phyloP scores from a whole-genome alignment of 768 basidiomycete genomes.

The Leccinum incarnatum region DNA sequence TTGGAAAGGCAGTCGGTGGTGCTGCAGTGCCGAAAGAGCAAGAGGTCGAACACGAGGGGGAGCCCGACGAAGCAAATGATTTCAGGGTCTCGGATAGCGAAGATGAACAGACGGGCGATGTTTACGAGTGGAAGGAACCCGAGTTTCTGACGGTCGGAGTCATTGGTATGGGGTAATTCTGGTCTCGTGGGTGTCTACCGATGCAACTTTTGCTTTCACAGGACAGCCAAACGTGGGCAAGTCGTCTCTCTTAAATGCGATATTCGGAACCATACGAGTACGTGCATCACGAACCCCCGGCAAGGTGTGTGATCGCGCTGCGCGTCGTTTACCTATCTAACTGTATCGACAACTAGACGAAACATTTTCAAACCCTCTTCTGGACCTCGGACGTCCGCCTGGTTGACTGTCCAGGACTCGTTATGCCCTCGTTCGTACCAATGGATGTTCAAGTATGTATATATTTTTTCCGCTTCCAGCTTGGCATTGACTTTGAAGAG shows the following conservation, averaged over 20 bases:
- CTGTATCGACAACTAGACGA: constrained; percentile 53
- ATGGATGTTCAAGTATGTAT: constrained; percentile 74
- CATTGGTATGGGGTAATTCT: constrained; percentile 48
- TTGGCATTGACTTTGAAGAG: background rate
- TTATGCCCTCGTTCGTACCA: constrained; percentile 80
- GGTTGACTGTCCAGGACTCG: constrained; percentile 94
- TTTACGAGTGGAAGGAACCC: constrained; percentile 37
- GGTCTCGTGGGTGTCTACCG: background rate
- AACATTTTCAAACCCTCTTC: constrained; percentile 93
- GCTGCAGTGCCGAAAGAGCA: constrained; percentile 34
- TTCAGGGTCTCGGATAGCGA: constrained; percentile 12
- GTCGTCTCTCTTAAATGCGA: constrained; percentile 86
- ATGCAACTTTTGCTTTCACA: constrained; percentile 19
- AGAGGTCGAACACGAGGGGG: constrained; percentile 5
- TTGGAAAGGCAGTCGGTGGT: constrained; percentile 45
- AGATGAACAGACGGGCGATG: constrained; percentile 15
- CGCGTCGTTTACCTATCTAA: background rate
- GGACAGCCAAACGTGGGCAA: constrained; percentile 98
- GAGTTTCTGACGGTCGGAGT: constrained; percentile 76
- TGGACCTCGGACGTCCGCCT: constrained; percentile 84
- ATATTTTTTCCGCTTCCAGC: background rate
- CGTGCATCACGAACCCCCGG: constrained; percentile 86
- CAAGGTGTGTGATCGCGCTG: constrained; percentile 48
- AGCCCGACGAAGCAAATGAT: constrained; percentile 22
- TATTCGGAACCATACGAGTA: constrained; percentile 81